Percentiles rank a stretch among this genome's conserved stretches.
Evolutionary conservation across 768 basidiomycete genomes (phyloP).

Genomic region (Pulveroboletus sp.): DNA sequence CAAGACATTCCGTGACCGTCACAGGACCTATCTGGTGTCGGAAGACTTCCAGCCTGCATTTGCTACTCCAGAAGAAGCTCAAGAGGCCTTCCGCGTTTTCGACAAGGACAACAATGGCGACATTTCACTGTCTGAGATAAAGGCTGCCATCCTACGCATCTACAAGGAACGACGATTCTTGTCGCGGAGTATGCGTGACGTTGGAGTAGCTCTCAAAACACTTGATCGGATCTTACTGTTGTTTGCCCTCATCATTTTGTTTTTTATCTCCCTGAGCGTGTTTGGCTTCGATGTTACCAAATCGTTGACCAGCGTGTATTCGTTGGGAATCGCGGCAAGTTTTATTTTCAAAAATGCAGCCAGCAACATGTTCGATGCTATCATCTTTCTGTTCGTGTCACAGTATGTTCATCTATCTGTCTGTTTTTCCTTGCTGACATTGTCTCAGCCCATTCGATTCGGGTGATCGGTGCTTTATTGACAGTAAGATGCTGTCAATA

Average conservation of each 20-base stretch:
- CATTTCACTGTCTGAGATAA: slow-evolving; percentile 73
- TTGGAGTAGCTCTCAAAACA: slow-evolving; percentile 61
- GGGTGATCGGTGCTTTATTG: slow-evolving; percentile 79
- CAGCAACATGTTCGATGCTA: slow-evolving; percentile 70
- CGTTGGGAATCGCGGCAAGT: slow-evolving; percentile 68
- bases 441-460: slow-evolving; percentile 68
- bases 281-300: slow-evolving; percentile 67
- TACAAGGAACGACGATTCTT: slow-evolving; percentile 81
- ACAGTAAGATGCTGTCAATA: slow-evolving; percentile 36
- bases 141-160: slow-evolving; percentile 59
- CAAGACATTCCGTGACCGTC: slow-evolving; percentile 53
- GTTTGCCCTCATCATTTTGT: slow-evolving; percentile 60
- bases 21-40: slow-evolving; percentile 60
- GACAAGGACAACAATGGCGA: slow-evolving; percentile 79
- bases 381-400: slow-evolving; percentile 81
- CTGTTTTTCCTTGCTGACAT: slow-evolving; percentile 5
- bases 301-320: slow-evolving; percentile 70
- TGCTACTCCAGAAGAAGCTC: slow-evolving; percentile 49
- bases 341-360: slow-evolving; percentile 81
- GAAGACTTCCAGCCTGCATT: slow-evolving; percentile 73
- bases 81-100: slow-evolving; percentile 71
- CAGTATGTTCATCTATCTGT: slow-evolving; percentile 52
- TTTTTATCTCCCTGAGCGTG: slow-evolving; percentile 71
- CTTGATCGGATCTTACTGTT: slow-evolving; percentile 63
- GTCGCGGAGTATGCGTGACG: slow-evolving; percentile 75